phyloP scores from a whole-genome alignment of 371 early-diverging fungal species.

The Coemansia sp. region DNA sequence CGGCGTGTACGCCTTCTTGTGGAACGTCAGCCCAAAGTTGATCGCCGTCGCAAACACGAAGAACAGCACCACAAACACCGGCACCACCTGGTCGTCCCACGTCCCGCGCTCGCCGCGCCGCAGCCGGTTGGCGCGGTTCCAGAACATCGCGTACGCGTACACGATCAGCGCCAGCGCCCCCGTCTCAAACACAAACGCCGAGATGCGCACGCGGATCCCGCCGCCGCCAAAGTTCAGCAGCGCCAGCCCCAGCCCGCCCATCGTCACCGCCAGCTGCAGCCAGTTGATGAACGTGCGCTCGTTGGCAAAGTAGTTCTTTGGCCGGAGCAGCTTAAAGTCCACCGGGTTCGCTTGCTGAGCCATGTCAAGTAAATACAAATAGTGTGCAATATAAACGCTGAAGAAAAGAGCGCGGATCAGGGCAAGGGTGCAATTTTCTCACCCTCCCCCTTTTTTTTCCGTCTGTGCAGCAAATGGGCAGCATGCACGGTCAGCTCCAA shows the following conservation, averaged over 20 bases:
- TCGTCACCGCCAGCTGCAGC: constrained; percentile 75
- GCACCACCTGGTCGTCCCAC: constrained; percentile 52
- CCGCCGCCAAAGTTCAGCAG: constrained; percentile 74
- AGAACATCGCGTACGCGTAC: constrained; percentile 50
- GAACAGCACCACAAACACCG: constrained; percentile 49
- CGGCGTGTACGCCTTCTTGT: constrained; percentile 47
- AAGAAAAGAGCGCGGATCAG: neutral
- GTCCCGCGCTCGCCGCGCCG: constrained; percentile 51
- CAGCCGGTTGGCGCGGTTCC: constrained; percentile 46
- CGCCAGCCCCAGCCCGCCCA: constrained; percentile 76
- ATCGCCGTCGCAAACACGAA: constrained; percentile 51
- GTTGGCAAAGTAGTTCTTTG: constrained; percentile 94
- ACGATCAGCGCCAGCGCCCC: constrained; percentile 51
- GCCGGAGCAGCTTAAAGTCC: constrained; percentile 46
- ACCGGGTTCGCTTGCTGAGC: constrained; percentile 11
- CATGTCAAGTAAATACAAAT: neutral
- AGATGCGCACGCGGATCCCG: constrained; percentile 52
- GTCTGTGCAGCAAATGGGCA: neutral
- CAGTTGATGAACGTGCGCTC: constrained; percentile 92
- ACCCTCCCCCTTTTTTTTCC: neutral
- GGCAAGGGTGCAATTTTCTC: neutral
- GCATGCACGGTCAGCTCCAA: neutral
- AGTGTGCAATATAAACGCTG: neutral
- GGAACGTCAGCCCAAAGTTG: constrained; percentile 53
- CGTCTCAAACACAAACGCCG: constrained; percentile 48